Evolutionary conservation across 192 early-diverging fungal genomes (phyloP).

Genomic region (Piromyces sp.): DNA sequence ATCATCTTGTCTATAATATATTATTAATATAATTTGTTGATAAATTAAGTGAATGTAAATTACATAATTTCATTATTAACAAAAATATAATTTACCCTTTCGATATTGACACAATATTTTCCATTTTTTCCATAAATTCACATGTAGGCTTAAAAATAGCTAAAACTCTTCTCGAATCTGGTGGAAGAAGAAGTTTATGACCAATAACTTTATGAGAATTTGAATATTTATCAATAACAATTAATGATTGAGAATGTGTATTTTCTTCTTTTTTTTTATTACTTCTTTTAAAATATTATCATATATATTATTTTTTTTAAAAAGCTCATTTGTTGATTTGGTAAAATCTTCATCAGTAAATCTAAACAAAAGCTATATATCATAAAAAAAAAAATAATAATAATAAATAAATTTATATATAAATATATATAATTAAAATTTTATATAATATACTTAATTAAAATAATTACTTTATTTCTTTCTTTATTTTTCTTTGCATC

Average conservation of each 20-base stretch:
- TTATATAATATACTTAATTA: too few relatives aligned
- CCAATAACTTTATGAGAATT: conserved; percentile 30
- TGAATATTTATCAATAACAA: conserved; percentile 42
- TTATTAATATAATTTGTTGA: not conserved
- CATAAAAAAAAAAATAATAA: too few relatives aligned
- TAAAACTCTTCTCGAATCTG: conserved; percentile 50
- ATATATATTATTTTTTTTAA: not conserved
- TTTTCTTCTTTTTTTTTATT: conserved; percentile 8
- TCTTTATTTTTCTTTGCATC: conserved; percentile 11
- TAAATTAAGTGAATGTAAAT: too few relatives aligned
- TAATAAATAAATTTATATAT: too few relatives aligned
- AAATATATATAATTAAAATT: too few relatives aligned
- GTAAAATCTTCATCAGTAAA: not conserved
- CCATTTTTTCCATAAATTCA: conserved; percentile 36
- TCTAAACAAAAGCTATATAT: not conserved
- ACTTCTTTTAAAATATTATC: not conserved
- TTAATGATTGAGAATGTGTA: conserved; percentile 1
- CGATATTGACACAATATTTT: conserved; percentile 25
- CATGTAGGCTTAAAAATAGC: conserved; percentile 50
- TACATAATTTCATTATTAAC: too few relatives aligned
- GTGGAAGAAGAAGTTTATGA: conserved; percentile 42
- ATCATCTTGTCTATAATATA: conserved; percentile 2
- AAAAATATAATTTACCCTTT: conserved; percentile 14
- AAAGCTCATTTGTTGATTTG: not conserved
- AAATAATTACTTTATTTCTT: conserved; percentile 3